These are phyloP conservation scores for Tulasnella sp. DNA, from an alignment of 768 basidiomycete genomes.

Conservation along the genomic window DNA sequence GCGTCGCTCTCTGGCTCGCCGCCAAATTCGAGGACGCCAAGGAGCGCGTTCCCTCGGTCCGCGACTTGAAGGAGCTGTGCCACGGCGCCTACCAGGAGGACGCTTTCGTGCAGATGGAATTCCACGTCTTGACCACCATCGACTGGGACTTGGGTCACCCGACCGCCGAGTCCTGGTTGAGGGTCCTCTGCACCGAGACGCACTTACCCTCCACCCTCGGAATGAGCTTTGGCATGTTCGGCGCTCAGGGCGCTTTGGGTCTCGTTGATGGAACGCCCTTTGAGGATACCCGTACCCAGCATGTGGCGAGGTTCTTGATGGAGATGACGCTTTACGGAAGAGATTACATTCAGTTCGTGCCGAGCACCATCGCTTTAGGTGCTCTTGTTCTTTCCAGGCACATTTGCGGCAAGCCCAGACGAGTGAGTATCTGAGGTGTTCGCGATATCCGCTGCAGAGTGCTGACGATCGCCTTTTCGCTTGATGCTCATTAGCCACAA, in stretches of 20 bases:
- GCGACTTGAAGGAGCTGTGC: slow-evolving; percentile 92
- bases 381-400: slow-evolving; percentile 84
- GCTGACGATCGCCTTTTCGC: slow-evolving; percentile 27
- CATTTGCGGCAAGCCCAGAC: slow-evolving; percentile 76
- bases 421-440: slow-evolving; percentile 52
- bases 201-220: slow-evolving; percentile 11
- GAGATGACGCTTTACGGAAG: slow-evolving; percentile 98
- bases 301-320: slow-evolving; percentile 97
- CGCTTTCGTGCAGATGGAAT: slow-evolving; percentile 99
- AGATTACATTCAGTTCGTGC: slow-evolving; percentile 82
- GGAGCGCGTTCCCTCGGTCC: slow-evolving; percentile 93
- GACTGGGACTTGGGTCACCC: slow-evolving; percentile 97
- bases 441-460: slow-evolving; percentile 13
- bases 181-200: slow-evolving; percentile 46
- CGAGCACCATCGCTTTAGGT: slow-evolving; percentile 86
- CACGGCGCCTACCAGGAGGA: slow-evolving; percentile 95
- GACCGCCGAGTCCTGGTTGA: slow-evolving; percentile 96
- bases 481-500: slow-evolving; percentile 38
- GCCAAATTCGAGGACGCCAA: slow-evolving; percentile 99
- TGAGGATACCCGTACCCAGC: slow-evolving; percentile 88
- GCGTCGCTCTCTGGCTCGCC: slow-evolving; percentile 97
- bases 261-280: slow-evolving; percentile 34
- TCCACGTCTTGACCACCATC: slow-evolving; percentile 92
- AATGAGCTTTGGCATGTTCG: slow-evolving; percentile 21
- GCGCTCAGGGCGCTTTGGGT: slow-evolving; percentile 55